phyloP scores from a whole-genome alignment of 176 grass and related monocot species.

The Carex cristatella region DNA sequence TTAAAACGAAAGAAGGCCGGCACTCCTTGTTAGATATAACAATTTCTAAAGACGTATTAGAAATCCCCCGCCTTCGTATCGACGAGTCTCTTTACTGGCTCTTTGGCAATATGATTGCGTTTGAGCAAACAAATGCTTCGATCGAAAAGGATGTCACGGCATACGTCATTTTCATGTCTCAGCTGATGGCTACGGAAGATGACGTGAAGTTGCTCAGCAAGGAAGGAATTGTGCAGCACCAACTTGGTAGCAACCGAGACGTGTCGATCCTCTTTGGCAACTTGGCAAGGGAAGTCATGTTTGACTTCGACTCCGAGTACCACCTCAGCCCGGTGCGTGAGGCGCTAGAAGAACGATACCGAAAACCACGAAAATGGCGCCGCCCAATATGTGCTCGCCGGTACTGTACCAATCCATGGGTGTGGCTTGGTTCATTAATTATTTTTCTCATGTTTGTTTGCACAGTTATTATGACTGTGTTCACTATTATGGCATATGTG shows the following conservation, averaged over 20 bases:
- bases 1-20: background rate
- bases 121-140: background rate
- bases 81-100: background rate
- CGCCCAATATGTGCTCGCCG: background rate
- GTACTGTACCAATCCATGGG: constrained; percentile 16
- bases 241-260: background rate
- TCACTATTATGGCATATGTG: constrained; percentile 29
- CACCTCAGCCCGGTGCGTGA: background rate
- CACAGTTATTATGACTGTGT: background rate
- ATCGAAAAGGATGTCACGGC: constrained; percentile 12
- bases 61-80: background rate
- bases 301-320: constrained; percentile 20
- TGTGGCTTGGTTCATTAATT: background rate
- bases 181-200: constrained; percentile 24
- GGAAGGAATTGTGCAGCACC: background rate
- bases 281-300: constrained; percentile 19
- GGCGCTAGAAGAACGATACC: constrained; percentile 14
- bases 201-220: background rate
- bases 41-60: background rate
- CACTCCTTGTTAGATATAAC: constrained; percentile 22
- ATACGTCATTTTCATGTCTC: constrained; percentile 15
- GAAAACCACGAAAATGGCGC: constrained; percentile 1
- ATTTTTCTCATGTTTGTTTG: constrained; percentile 21
- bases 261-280: constrained; percentile 11
- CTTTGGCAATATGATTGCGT: constrained; percentile 20